Evolutionary conservation across 2,329 filamentous ascomycete species (phyloP).

Genomic region (Alternaria novae-zelandiae): DNA sequence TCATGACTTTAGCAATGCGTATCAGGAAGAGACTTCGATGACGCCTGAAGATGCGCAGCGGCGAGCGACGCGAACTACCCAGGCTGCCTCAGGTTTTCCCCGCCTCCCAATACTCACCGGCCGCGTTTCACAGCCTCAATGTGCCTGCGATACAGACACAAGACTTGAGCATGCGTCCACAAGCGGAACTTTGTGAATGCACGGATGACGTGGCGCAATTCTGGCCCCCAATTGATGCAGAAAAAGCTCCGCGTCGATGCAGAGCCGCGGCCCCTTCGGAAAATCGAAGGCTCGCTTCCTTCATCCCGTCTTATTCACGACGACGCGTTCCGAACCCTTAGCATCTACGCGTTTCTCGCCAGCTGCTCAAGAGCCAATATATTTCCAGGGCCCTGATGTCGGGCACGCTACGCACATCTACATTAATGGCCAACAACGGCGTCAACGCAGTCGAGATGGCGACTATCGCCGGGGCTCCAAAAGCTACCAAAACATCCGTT

Average conservation of each 20-base stretch:
- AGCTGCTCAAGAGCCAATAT: neutral
- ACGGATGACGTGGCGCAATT: slow-evolving; percentile 28
- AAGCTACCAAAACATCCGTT: neutral
- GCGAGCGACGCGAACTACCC: neutral
- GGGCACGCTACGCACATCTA: neutral
- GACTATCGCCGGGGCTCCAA: neutral
- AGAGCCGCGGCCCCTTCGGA: slow-evolving; percentile 27
- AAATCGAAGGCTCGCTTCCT: slow-evolving; percentile 18
- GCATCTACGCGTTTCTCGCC: neutral
- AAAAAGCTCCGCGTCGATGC: slow-evolving; percentile 26
- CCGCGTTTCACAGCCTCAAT: slow-evolving; percentile 12
- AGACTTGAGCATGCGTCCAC: slow-evolving; percentile 1
- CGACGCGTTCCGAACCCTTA: neutral
- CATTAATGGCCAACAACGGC: slow-evolving; percentile 7
- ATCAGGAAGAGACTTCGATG: neutral
- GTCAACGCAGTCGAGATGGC: slow-evolving; percentile 3
- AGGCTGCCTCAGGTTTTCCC: neutral
- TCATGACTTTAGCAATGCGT: neutral
- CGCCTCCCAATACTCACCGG: slow-evolving; percentile 4
- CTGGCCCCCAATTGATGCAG: slow-evolving; percentile 23
- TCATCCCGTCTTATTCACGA: neutral
- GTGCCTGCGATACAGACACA: slow-evolving; percentile 16
- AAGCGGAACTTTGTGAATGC: slow-evolving; percentile 12
- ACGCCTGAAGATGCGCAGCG: neutral
- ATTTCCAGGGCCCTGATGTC: too few species aligned